Base-by-base conservation (phyloP, 352 stramenopile species). In the Pythium periplocum region DNA sequence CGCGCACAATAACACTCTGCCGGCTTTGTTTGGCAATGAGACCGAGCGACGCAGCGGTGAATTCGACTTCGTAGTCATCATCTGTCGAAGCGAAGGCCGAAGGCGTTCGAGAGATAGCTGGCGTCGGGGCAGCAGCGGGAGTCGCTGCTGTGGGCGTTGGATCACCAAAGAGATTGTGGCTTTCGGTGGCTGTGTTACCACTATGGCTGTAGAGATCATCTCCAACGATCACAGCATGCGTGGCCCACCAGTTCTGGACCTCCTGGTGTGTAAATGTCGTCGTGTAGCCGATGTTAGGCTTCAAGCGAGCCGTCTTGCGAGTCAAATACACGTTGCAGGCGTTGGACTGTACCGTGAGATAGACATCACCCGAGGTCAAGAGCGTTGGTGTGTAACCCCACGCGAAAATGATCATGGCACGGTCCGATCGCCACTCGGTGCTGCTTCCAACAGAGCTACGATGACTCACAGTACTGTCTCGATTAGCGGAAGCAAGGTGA, bases 331-430 rank as follows among this genome's bases (percentile, higher is more conserved):
- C 66, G 44, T 83, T 88, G 63, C 83, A 94, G 4, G 82, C 84
- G 50, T 93, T 94, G 26, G 78, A 93, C 49, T 87, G 77, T 11
- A 93, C 68, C 1, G 74, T 87, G 38, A 94, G 89, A 56, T 90
- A 90, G 9, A 94, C 78, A 33, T 94, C 83, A 6, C 84, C 82
- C 10, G 80, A 89, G 34, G 84, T 93, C 35, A 94, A 61, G 32
- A 91, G 53, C 35, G 84, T 92, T 35, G 84, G 84, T 7, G 83
- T 94, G 67, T 94, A 94, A 26, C 84, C 84, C 56, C 82, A 94
- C 7, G 82, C 84, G 58, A 94, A 91, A 26, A 93, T 65, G 33
- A 94, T 73, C 31, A 93, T 48, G 1, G 71, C 66, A 32, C 84
- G 84, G 34, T 94, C 83, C 0, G 75, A 58, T 30, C 78, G 49